Evolutionary conservation across 108 stramenopile species (phyloP).

Genomic region (Fragilaria crotonensis): DNA sequence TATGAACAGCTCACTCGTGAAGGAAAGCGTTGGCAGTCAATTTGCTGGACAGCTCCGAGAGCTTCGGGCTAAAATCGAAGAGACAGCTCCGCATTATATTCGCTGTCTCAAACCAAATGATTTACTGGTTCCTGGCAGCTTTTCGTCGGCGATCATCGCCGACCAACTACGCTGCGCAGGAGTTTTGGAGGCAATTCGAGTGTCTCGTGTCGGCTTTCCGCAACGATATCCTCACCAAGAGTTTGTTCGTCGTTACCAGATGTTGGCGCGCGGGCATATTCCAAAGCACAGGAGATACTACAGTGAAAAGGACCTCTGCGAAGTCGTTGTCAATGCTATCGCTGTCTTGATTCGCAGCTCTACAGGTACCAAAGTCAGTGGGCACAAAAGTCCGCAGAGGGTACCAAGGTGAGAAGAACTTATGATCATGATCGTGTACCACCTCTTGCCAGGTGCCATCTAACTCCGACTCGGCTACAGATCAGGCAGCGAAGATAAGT

Average conservation of each 20-base stretch:
- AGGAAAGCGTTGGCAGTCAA: slow-evolving; percentile 64
- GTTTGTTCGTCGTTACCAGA: slow-evolving; percentile 73
- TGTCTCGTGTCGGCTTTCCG: slow-evolving; percentile 96
- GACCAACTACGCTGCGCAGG: slow-evolving; percentile 97
- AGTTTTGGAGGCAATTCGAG: slow-evolving; percentile 97
- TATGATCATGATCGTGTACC: too few species aligned
- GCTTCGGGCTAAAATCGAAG: slow-evolving; percentile 82
- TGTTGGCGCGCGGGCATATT: slow-evolving; percentile 21
- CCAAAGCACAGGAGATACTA: background rate
- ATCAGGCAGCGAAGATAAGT: slow-evolving; percentile 6
- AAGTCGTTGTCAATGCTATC: slow-evolving; percentile 4
- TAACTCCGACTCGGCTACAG: too few species aligned
- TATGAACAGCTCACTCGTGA: slow-evolving; percentile 26
- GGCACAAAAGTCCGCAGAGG: too few species aligned
- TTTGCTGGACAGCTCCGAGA: slow-evolving; percentile 85
- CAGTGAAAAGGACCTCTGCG: slow-evolving; percentile 5
- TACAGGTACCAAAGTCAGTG: too few species aligned
- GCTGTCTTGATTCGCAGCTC: background rate
- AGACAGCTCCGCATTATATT: slow-evolving; percentile 95
- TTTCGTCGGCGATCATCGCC: slow-evolving; percentile 67
- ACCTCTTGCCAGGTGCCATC: too few species aligned
- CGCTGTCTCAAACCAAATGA: slow-evolving; percentile 99
- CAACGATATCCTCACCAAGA: slow-evolving; percentile 85
- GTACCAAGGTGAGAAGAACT: too few species aligned
- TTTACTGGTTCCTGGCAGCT: slow-evolving; percentile 56